Conservation (phyloP, 345 rosid genomes). For the Durio zibethinus region DNA sequence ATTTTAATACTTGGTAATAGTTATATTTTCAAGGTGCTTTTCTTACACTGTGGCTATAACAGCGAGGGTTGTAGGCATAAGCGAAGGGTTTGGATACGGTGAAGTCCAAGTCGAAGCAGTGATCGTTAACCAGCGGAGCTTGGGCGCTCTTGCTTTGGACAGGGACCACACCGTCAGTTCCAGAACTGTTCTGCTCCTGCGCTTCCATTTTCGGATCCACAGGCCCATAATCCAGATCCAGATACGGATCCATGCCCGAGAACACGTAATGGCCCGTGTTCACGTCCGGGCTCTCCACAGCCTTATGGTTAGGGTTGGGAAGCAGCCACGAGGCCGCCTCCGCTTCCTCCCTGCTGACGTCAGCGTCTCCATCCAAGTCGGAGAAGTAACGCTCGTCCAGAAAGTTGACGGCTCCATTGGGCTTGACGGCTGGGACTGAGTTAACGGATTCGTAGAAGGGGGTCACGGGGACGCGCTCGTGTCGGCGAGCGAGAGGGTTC, state of each 20-base stretch:
- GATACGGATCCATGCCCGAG: constrained; percentile 68
- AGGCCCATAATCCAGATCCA: constrained; percentile 64
- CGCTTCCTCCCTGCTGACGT: constrained; percentile 71
- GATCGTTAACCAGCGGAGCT: constrained; percentile 40
- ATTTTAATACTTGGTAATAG: background rate
- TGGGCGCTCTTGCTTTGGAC: constrained; percentile 41
- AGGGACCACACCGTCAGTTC: constrained; percentile 87
- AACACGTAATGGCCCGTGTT: constrained; percentile 68
- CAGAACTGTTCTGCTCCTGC: constrained; percentile 74
- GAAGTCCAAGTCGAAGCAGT: constrained; percentile 62
- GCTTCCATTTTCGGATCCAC: constrained; percentile 63
- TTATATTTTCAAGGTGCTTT: background rate
- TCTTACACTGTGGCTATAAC: constrained; percentile 73
- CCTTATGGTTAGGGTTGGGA: constrained; percentile 62
- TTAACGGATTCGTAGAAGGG: constrained; percentile 67
- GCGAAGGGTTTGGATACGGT: constrained; percentile 44
- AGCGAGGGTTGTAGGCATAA: constrained; percentile 40
- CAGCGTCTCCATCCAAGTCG: constrained; percentile 42
- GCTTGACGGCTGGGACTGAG: constrained; percentile 36
- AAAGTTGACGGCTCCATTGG: constrained; percentile 42
- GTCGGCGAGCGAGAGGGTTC: constrained; percentile 86
- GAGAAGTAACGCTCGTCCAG: constrained; percentile 44
- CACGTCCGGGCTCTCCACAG: constrained; percentile 48
- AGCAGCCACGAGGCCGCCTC: constrained; percentile 86
- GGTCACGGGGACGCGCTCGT: constrained; percentile 76